Conservation (phyloP, 2,329 filamentous ascomycete species). For the Apiospora marii region DNA sequence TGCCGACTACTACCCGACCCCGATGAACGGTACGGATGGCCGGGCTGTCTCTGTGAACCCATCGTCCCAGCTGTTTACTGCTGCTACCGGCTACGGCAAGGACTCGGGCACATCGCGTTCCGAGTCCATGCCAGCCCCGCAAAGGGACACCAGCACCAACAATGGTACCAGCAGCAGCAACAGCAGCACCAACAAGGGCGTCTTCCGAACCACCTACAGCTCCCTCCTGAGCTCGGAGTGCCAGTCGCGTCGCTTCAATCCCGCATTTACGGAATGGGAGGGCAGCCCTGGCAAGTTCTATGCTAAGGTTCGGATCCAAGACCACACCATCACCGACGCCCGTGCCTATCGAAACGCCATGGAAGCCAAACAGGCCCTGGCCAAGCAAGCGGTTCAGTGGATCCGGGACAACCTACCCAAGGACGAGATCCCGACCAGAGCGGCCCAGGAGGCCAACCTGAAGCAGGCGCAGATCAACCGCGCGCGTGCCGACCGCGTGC, state of each 20-base stretch:
- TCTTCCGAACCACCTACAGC: not conserved
- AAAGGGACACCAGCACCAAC: not conserved
- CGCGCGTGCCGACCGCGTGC: not conserved
- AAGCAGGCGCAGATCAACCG: not conserved
- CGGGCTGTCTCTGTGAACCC: constrained; percentile 1
- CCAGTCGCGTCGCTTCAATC: constrained; percentile 41
- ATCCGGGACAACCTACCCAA: constrained; percentile 24
- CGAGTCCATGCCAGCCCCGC: not conserved
- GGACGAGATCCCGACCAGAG: not conserved
- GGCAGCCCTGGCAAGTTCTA: constrained; percentile 27
- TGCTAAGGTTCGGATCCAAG: constrained; percentile 36
- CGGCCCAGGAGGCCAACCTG: not conserved
- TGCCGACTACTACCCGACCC: not conserved
- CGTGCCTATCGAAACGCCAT: constrained; percentile 25
- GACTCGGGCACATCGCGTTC: not conserved
- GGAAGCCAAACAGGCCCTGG: constrained; percentile 36
- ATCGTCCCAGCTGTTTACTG: not conserved
- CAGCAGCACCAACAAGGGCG: not conserved
- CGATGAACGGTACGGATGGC: not conserved
- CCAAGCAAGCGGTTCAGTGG: constrained; percentile 27
- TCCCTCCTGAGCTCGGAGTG: constrained; percentile 34
- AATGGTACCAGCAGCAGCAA: not conserved
- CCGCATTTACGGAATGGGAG: constrained; percentile 34
- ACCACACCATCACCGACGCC: constrained; percentile 28
- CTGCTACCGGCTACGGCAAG: not conserved